These are phyloP conservation scores for Vitis hybrid DNA, from an alignment of 177 flowering plant genomes.

Conservation along the genomic window DNA sequence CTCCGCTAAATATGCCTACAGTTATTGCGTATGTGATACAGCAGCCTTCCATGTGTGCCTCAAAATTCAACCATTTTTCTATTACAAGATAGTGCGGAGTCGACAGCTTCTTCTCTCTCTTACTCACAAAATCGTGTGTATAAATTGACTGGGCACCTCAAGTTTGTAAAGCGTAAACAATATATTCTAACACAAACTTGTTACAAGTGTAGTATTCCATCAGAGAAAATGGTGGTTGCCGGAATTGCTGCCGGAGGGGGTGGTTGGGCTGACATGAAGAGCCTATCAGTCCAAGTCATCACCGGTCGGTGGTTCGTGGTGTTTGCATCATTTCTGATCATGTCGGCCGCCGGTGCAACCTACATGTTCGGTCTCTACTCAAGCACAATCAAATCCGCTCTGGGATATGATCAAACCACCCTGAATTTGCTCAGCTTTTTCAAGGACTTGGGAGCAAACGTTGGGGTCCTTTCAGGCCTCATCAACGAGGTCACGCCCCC, in stretches of 20 bases:
- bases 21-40: no score
- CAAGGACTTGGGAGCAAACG: conserved; percentile 60
- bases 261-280: conserved; percentile 12
- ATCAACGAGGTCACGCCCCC: conserved; percentile 62
- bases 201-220: background rate
- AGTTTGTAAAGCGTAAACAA: no score
- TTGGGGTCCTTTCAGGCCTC: conserved; percentile 54
- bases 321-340: conserved; percentile 52
- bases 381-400: conserved; percentile 25
- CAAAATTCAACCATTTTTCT: no score
- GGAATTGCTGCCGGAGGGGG: background rate
- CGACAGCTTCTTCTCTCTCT: background rate
- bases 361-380: conserved; percentile 61
- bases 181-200: background rate
- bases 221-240: conserved; percentile 15
- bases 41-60: no score
- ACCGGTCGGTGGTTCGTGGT: conserved; percentile 63
- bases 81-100: no score
- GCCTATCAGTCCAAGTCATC: conserved; percentile 32
- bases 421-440: conserved; percentile 51
- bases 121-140: background rate
- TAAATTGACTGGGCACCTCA: background rate
- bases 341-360: conserved; percentile 53
- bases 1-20: no score
- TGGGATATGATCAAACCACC: conserved; percentile 40